Evolutionary conservation across 306 rosid species (phyloP), one percentile per base, ranked within the genome.

Genomic region (Vigna hirtella): DNA sequence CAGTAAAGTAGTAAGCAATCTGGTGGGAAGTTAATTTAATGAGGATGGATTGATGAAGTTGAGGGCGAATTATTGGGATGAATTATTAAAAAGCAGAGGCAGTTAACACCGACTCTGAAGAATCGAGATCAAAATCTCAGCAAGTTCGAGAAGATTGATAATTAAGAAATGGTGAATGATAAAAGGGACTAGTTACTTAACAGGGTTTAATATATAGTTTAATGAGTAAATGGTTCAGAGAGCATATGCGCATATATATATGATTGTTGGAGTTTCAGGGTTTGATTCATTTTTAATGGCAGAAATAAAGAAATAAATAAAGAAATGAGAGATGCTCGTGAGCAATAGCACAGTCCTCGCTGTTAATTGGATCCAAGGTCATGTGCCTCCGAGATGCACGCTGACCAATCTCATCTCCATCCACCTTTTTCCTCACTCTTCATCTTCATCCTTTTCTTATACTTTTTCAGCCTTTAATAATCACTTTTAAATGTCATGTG

Each of bases 371-470:
- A 84, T 84, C 83, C 70, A 81, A 52, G 79, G 75, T 85, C 88
- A 85, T 85, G 88, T 85, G 88, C 83, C 11, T 3, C 83, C 88
- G 85, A 77, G 85, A 85, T 85, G 85, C 85, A 81, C 82, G 88
- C 88, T 81, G 85, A 81, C 26, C 85, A 77, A 66, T 85, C 83
- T 77, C 85, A 84, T 77, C 22, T 20, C 22, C 22, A 20, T 20
- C 22, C 22, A 20, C 22, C 22, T 20, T 20, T 20, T 20, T 20
- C 22, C 22, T 20, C 65, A 34, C 52, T 36, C 26, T 76, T 76
- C 65, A 53, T 13, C 43, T 64, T 72, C 4, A 70, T 70, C 77
- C 22, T 69, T 78, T 49, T 79, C 2, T n/a, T 38, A 26, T 62
- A 38, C 32, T n/a, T 51, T 50, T 38, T 61, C 6, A 11, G 52